A percentile compares a stretch with the other conserved stretches of the same genome.
These are phyloP conservation scores for Craspedostauros australis DNA, from an alignment of 108 stramenopile species.

Conservation along the genomic window DNA sequence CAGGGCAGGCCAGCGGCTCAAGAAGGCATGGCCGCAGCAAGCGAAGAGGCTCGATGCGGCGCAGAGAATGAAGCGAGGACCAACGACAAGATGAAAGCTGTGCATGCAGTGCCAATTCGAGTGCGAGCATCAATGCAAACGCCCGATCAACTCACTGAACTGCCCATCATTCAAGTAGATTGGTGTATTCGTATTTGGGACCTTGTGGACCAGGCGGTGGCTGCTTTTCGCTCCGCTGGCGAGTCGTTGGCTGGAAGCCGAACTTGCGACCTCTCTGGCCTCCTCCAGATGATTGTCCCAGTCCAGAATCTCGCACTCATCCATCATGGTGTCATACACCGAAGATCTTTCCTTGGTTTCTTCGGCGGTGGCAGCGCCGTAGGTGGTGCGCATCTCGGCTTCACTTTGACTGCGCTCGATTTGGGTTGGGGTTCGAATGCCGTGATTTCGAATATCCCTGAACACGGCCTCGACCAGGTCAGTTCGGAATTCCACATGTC, in stretches of 20 bases:
- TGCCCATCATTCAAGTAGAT: conserved; percentile 63
- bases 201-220: conserved; percentile 63
- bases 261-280: neutral
- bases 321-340: conserved; percentile 30
- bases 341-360: neutral
- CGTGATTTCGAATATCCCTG: conserved; percentile 70
- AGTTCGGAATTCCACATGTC: conserved; percentile 14
- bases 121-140: too few relatives aligned
- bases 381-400: conserved; percentile 28
- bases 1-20: too few relatives aligned
- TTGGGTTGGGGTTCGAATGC: conserved; percentile 56
- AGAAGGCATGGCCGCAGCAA: too few relatives aligned
- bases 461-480: conserved; percentile 46
- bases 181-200: conserved; percentile 48
- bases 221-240: conserved; percentile 40
- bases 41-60: too few relatives aligned
- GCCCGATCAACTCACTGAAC: conserved; percentile 38
- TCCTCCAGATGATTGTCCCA: conserved; percentile 1
- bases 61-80: too few relatives aligned
- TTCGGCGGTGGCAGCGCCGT: neutral
- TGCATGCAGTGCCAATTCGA: too few relatives aligned
- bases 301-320: conserved; percentile 79
- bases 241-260: conserved; percentile 1
- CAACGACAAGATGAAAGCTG: too few relatives aligned
- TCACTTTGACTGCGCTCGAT: conserved; percentile 29